Base-by-base conservation (phyloP, 1,139 yeast species). In the Candida freyschussii region DNA sequence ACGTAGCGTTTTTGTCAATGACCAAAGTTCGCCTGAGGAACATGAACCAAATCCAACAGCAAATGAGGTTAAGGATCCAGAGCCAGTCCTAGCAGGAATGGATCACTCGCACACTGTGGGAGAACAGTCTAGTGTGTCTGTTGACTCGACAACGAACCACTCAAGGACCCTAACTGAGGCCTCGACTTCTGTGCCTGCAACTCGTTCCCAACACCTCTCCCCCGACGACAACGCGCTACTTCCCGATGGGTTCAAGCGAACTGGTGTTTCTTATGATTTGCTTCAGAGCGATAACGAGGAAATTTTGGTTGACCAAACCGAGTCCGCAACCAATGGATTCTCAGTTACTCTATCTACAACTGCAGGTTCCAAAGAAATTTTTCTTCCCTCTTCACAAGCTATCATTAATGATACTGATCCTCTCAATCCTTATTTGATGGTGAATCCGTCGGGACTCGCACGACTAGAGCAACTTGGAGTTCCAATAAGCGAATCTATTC, bases 371-470 rank as follows among this genome's bases (percentile, higher is more conserved):
- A 38, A 41, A 11, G 37, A 29, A 7, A 62, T 62, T 0, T 16
- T 24, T 0, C 48, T 69, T 23, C 62, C 61, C 25, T 50, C 67
- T 0, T 59, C 67, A 0, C 68, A 69, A 34, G 66, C 67, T 21
- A 64, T 69, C 4, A 49, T 69, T 11, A 69, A 68, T n/a, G 63
- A 65, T 23, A 45, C 61, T 14, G 60, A 55, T 4, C 49, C 51
- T 3, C 56, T 56, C 21, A 50, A 46, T 13, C 71, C 72, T 1
- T 69, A 69, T 40, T 32, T 68, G 5, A 52, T 69, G 44, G 36
- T 69, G 13, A 66, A 57, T 32, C 62, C 63, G 1, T 39, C 67
- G 1, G 76, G 73, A 0, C 41, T 55, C 11, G 60, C 70, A 1
- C 60, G 58, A 32, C 39, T 67, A 16, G 37, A 48, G 22, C 33